Conservation (phyloP, 768 basidiomycete species). For the Termitomyces bulborhizus region DNA sequence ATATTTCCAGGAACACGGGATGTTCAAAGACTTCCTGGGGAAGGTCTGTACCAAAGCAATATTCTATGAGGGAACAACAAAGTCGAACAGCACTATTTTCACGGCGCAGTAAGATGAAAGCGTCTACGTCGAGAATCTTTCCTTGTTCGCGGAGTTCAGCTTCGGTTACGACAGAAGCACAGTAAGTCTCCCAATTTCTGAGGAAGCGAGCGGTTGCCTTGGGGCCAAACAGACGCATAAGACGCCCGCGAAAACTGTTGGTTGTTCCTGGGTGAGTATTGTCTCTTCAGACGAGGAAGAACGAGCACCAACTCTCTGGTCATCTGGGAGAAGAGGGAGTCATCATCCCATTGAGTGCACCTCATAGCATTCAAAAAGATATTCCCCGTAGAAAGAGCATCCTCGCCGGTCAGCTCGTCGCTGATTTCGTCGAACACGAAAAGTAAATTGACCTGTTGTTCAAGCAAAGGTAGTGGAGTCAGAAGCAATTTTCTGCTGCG, state of each 20-base stretch:
- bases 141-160: conserved; percentile 55
- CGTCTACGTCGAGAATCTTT: conserved; percentile 45
- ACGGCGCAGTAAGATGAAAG: conserved; percentile 54
- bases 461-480: neutral
- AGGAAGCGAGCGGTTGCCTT: conserved; percentile 43
- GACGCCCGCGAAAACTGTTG: conserved; percentile 47
- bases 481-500: neutral
- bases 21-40: conserved; percentile 58
- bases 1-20: conserved; percentile 44
- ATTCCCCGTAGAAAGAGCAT: conserved; percentile 47
- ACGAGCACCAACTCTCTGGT: conserved; percentile 48
- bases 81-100: conserved; percentile 64
- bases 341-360: conserved; percentile 46
- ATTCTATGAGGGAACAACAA: conserved; percentile 60
- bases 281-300: neutral
- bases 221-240: conserved; percentile 39
- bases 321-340: conserved; percentile 50
- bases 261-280: conserved; percentile 5
- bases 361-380: conserved; percentile 48
- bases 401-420: conserved; percentile 55
- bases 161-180: conserved; percentile 51
- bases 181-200: conserved; percentile 47
- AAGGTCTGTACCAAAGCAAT: conserved; percentile 54
- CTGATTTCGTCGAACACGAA: conserved; percentile 67
- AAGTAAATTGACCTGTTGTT: conserved; percentile 48